Evolutionary conservation across 2,329 filamentous ascomycete species (phyloP), one percentile per base, ranked within the genome.

Genomic region (Esteya vermicola): DNA sequence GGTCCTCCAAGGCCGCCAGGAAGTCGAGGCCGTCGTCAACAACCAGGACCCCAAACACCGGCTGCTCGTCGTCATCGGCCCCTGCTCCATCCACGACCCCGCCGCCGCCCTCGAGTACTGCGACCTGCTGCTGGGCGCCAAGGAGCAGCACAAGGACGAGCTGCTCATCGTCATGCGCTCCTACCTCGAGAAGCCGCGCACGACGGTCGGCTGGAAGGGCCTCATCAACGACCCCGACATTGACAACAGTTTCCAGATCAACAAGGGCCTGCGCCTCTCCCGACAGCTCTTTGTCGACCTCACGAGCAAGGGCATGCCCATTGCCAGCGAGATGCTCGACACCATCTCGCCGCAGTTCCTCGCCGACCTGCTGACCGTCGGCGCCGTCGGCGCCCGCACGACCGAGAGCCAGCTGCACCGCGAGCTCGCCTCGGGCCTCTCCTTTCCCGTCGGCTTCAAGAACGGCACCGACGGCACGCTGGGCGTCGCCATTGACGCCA

Each of bases 371-470:
- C 71, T 96, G 50, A 93, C 85, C 28, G 79, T 94, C 12, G 91
- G 91, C 42, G 91, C 91, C 22, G 80, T 98, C 50, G 91, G 91
- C 42, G 91, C 91, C n/a, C 75, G 91, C 46, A 98, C 91, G 18
- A 96, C 91, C 3, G 91, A 98, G 66, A 88, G 81, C 38, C 91
- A 98, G 65, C 71, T 96, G 46, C 91, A 98, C 62, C 80, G 91
- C 42, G 91, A 98, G 63, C 68, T 98, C 47, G 89, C 91, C 19
- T 91, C 83, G 39, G 91, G 91, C 55, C 70, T 96, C 27, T 93
- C 83, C 51, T 96, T 95, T 81, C 91, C 91, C 2, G 86, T 98
- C 10, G 91, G 91, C 38, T 98, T 98, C 81, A 98, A 98, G 75
- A 98, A 98, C 62, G 91, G 91, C 48, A 98, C 91, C 25, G 91